Percentiles rank a stretch among this genome's conserved stretches.
These are phyloP conservation scores for Cladosporium halotolerans DNA, from an alignment of 2,329 filamentous ascomycete species.

Conservation along the genomic window DNA sequence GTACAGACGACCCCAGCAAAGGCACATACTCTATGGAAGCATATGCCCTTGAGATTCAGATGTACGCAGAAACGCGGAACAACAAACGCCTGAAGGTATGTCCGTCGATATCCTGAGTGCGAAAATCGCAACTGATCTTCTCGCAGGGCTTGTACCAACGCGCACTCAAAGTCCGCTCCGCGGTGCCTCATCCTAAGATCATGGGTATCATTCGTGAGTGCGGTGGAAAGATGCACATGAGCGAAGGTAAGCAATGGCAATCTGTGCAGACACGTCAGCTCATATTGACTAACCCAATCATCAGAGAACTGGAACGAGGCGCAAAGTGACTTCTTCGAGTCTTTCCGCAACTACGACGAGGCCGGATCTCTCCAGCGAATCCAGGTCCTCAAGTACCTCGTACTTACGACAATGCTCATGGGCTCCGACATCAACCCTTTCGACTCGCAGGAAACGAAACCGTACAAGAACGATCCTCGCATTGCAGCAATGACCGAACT, in stretches of 20 bases:
- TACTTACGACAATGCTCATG: slow-evolving; percentile 97
- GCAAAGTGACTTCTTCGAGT: slow-evolving; percentile 96
- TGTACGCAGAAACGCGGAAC: slow-evolving; percentile 94
- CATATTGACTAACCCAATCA: slow-evolving; percentile 18
- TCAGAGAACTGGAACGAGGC: slow-evolving; percentile 94
- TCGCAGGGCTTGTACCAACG: slow-evolving; percentile 71
- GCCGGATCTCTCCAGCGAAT: slow-evolving; percentile 93
- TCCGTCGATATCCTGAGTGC: slow-evolving; percentile 14
- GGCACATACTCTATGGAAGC: slow-evolving; percentile 94
- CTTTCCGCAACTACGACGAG: slow-evolving; percentile 98
- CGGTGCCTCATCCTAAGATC: slow-evolving; percentile 95
- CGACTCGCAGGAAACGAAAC: slow-evolving; percentile 97
- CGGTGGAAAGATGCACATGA: slow-evolving; percentile 99
- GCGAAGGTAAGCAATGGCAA: slow-evolving; percentile 54
- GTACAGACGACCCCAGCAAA: slow-evolving; percentile 85
- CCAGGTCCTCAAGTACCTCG: slow-evolving; percentile 93
- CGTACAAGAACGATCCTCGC: slow-evolving; percentile 90
- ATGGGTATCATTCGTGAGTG: slow-evolving; percentile 99
- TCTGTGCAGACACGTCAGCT: slow-evolving; percentile 8
- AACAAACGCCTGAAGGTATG: slow-evolving; percentile 85
- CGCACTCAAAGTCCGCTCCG: slow-evolving; percentile 87
- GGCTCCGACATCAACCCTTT: slow-evolving; percentile 98
- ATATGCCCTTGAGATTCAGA: slow-evolving; percentile 95
- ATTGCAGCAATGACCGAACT: slow-evolving; percentile 97
- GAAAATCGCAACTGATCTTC: slow-evolving; percentile 2